Evolutionary conservation across 2,329 filamentous ascomycete genomes (phyloP), one percentile per base, ranked within the genome.

Genomic region (Magnaporthiopsis incrustans): DNA sequence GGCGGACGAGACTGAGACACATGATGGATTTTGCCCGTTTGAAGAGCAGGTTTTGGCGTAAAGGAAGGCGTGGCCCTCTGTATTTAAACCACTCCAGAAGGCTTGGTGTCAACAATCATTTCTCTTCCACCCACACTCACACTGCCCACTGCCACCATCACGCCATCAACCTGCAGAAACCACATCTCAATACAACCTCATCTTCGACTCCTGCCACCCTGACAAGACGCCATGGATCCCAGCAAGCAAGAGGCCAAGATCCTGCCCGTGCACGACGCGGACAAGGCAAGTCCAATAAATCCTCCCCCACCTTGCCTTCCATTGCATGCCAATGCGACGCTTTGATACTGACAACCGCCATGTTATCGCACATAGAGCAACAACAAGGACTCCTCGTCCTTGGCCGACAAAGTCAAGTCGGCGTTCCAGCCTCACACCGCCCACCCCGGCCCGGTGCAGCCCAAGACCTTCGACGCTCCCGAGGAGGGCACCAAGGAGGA

Each of bases 401-500:
- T 73, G 63, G 68, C 72, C 61, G 72, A 78, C 61, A 70, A 70
- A 38, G 69, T 74, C 68, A 75, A 81, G 72, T 71, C 76, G 70
- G 80, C 81, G 73, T 80, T 85, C 70, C 77, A 79, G 63, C 77
- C 82, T 50, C 79, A 82, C 71, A 73, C 80, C 64, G 85, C 85
- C 25, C 77, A 82, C 62, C 85, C 85, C 15, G 86, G 86, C 44
- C 86, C 86, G 22, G 85, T 77, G 33, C 69, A 86, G 32, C 77
- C 82, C 25, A 74, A 84, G 67, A 78, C 81, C 66, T 81, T 86
- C 76, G 80, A 80, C 22, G 75, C 75, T 44, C 72, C 82, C 62
- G 73, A 82, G 73, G 84, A 88, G 76, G 86, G 85, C 22, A 85
- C 82, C 65, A 89, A 88, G 76, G 88, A 89, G 73, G 89, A 91